Base-by-base conservation (phyloP, 306 rosid genomes). In the Prunus dulcis region DNA sequence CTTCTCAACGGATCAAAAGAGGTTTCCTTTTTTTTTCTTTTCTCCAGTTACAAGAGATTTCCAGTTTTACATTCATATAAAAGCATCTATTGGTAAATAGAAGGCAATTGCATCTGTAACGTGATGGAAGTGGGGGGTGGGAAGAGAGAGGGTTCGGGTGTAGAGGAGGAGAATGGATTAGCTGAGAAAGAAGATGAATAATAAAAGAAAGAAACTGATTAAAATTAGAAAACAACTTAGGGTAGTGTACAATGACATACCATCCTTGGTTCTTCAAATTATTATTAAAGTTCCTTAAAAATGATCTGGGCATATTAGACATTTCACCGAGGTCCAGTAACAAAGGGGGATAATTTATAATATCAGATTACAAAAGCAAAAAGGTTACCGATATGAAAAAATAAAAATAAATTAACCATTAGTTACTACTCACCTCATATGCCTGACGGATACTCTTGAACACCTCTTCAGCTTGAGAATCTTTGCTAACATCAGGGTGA, bases 401-500 rank as follows among this genome's bases (percentile, higher is more conserved):
- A 34, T 0, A 38, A 6, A 1, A 38, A 38, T 0, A 34, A 38
- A 6, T 22, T 10, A 20, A n/a, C n/a, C 17, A 25, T 28, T n/a
- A 32, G 45, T 38, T 0, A 7, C 6, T 12, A 32, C 89, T 90
- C 76, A 89, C 97, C 81, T 94, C 93, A 80, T 94, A 90, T 23
- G 98, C 95, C 73, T 60, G 87, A 60, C 75, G 92, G 81, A 92
- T 84, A 83, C 73, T 89, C 90, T 87, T 92, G 93, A 94, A 94
- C 67, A 83, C 72, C 64, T 90, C 93, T 66, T 79, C 83, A 38
- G 96, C 90, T 57, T 74, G 89, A n/a, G 87, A 86, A 85, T 88
- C 90, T 85, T 89, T 90, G 92, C 92, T 87, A 62, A 94, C 98
- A 84, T 94, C 97, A 25, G 97, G 96, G 82, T 92, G 98, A 81